Evolutionary conservation across 2,329 filamentous ascomycete genomes (phyloP).

Genomic region (Xylariomycetidae sp.): DNA sequence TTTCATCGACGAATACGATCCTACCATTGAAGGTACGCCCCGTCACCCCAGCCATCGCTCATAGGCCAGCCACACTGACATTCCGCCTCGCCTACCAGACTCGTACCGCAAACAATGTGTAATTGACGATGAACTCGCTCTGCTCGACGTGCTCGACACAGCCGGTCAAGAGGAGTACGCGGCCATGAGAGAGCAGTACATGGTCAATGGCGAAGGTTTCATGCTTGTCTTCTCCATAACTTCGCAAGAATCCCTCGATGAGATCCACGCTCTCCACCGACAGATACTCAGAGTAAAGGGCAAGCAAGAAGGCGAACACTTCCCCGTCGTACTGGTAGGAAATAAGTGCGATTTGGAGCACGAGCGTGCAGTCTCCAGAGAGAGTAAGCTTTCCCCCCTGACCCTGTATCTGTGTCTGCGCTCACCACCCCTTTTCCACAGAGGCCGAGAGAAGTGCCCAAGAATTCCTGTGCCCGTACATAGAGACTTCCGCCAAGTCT

Average conservation of each 20-base stretch:
- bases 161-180: constrained; percentile 99
- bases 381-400: constrained; percentile 54
- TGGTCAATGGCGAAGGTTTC: constrained; percentile 98
- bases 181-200: constrained; percentile 99
- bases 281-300: constrained; percentile 98
- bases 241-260: constrained; percentile 93
- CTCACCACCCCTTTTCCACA: constrained; percentile 52
- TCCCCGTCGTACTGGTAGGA: constrained; percentile 97
- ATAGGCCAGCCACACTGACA: constrained; percentile 13
- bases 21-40: constrained; percentile 90
- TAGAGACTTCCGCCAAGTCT: constrained; percentile 97
- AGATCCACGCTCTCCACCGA: constrained; percentile 98
- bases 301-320: constrained; percentile 74
- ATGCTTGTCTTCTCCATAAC: constrained; percentile 97
- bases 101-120: constrained; percentile 99
- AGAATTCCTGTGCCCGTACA: constrained; percentile 89
- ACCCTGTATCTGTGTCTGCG: constrained; percentile 2
- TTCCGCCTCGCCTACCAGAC: constrained; percentile 50
- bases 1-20: constrained; percentile 99
- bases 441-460: constrained; percentile 59
- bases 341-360: constrained; percentile 98
- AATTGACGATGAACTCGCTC: constrained; percentile 95
- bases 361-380: constrained; percentile 84
- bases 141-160: constrained; percentile 96
- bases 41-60: constrained; percentile 10